Evolutionary conservation across 208 protist genomes (phyloP).

Genomic region (Vickermania ingenoplastis): DNA sequence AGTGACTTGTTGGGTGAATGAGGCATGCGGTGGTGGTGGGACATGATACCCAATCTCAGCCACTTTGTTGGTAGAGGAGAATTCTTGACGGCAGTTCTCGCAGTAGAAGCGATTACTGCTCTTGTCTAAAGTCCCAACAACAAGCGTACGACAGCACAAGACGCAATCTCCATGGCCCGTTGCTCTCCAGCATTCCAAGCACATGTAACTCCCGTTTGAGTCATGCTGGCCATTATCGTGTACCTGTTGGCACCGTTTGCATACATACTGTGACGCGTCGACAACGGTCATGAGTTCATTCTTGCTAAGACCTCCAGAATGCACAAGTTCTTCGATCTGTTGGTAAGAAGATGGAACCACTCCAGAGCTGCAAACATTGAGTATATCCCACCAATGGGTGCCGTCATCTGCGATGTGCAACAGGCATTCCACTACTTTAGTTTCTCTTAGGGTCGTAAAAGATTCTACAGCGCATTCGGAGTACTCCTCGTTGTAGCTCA

Average conservation of each 20-base stretch:
- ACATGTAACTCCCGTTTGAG: slow-evolving; percentile 46
- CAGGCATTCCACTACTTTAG: slow-evolving; percentile 54
- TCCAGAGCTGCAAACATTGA: slow-evolving; percentile 28
- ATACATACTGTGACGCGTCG: slow-evolving; percentile 48
- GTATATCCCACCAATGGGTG: slow-evolving; percentile 80
- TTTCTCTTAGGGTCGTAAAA: slow-evolving; percentile 26
- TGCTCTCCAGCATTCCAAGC: slow-evolving; percentile 69
- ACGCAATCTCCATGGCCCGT: slow-evolving; percentile 78
- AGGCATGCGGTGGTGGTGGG: slow-evolving; percentile 59
- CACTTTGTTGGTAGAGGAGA: slow-evolving; percentile 46
- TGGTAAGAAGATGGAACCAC: slow-evolving; percentile 18
- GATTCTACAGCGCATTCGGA: slow-evolving; percentile 43
- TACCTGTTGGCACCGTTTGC: slow-evolving; percentile 62
- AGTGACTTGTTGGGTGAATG: slow-evolving; percentile 62
- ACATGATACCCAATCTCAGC: slow-evolving; percentile 68
- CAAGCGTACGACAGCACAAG: slow-evolving; percentile 54
- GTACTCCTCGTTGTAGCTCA: slow-evolving; percentile 61
- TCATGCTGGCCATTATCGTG: slow-evolving; percentile 62
- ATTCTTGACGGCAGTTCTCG: slow-evolving; percentile 66
- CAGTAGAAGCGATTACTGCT: slow-evolving; percentile 70
- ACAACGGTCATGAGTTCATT: slow-evolving; percentile 73
- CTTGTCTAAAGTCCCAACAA: slow-evolving; percentile 48
- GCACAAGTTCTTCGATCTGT: slow-evolving; percentile 55
- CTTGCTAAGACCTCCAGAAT: slow-evolving; percentile 46
- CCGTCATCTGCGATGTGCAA: slow-evolving; percentile 52